Evolutionary conservation across 1,284 basidiomycete genomes (phyloP).

Genomic region (Boletus albobrunnescens): DNA sequence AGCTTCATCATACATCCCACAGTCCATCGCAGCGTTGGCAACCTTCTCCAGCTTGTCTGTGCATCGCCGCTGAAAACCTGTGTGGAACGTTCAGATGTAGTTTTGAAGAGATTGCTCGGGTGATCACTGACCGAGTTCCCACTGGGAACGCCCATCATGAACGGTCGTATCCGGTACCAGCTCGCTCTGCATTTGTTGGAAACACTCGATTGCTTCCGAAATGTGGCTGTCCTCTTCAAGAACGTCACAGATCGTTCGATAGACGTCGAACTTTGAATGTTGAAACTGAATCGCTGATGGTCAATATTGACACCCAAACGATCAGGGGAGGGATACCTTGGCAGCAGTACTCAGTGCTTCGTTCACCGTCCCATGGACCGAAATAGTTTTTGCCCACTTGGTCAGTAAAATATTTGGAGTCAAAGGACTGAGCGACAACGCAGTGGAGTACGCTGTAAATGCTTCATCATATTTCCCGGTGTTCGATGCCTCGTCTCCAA

Average conservation of each 20-base stretch:
- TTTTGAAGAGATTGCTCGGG: too few species aligned
- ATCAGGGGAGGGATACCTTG: not conserved
- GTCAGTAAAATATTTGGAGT: not conserved
- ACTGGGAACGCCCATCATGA: not conserved
- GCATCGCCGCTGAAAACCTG: too few species aligned
- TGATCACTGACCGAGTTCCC: not conserved
- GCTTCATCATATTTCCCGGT: not conserved
- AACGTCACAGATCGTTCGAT: not conserved
- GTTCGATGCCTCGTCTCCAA: not conserved
- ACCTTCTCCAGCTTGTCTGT: too few species aligned
- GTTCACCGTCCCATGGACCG: not conserved
- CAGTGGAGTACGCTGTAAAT: not conserved
- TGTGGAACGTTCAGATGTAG: too few species aligned
- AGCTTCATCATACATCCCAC: too few species aligned
- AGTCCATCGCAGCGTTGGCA: too few species aligned
- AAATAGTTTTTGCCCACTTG: not conserved
- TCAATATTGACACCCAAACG: not conserved
- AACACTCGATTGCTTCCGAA: not conserved
- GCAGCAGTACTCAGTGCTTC: not conserved
- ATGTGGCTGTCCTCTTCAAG: not conserved
- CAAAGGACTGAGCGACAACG: not conserved
- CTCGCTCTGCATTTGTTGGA: not conserved
- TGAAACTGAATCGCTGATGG: not conserved
- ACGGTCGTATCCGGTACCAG: not conserved
- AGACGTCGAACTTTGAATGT: not conserved